Conservation (phyloP, 495 filamentous ascomycete species). For the Penicillium desertorum region DNA sequence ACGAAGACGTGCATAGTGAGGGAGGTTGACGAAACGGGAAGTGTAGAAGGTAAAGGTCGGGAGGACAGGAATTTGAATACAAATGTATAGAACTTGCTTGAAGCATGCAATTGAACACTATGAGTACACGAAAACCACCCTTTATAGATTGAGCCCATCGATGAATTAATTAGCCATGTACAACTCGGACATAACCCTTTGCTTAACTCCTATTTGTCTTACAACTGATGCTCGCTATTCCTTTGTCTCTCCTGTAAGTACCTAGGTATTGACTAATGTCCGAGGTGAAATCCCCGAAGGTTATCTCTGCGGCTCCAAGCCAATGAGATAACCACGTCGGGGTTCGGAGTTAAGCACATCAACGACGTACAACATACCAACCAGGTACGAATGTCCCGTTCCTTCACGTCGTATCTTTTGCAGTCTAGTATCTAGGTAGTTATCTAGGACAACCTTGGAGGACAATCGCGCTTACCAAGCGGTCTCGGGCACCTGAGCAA, state of each 20-base stretch:
- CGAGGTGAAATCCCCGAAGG: not conserved
- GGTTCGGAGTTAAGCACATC: not conserved
- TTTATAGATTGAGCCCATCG: not conserved
- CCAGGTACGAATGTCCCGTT: not conserved
- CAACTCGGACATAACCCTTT: not conserved
- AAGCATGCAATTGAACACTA: not conserved
- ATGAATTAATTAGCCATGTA: not conserved
- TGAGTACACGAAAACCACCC: not conserved
- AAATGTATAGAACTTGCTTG: not conserved
- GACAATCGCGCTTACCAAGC: not conserved
- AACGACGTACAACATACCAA: not conserved
- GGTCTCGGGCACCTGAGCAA: too few species aligned
- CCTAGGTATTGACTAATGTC: not conserved
- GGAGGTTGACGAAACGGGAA: not conserved
- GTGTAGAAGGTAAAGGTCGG: not conserved
- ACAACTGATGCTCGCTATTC: not conserved
- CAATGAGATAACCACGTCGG: not conserved
- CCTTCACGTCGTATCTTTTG: not conserved
- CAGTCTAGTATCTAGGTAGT: not conserved
- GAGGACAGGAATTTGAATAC: too few species aligned
- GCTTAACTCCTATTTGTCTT: not conserved
- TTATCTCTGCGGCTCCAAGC: not conserved
- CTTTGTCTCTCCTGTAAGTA: not conserved
- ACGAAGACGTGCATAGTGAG: conserved; percentile 41
- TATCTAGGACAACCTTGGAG: too few species aligned